Base-by-base conservation (phyloP, 2,329 filamentous ascomycete genomes). In the Arthroderma sp. region DNA sequence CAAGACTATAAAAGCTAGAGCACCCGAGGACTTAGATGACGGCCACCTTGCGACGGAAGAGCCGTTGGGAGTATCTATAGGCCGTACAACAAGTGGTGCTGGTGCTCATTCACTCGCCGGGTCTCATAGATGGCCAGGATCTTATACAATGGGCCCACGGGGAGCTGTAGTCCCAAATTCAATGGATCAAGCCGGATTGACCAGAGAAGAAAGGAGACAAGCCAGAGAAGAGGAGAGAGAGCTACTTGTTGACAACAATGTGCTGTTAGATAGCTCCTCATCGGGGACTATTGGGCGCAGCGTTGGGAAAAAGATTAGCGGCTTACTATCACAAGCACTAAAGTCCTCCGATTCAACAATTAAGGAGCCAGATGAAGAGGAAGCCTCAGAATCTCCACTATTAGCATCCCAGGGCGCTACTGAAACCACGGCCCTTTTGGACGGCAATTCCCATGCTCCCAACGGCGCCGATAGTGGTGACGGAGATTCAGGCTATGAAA, bases 111-210 rank as follows among this genome's bases (percentile, higher is more conserved):
- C 76, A 10, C 71, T 82, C 66, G 69, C 72, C 11, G 73, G 75
- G 32, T 76, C 76, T 30, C 94, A 91, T 65, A 78, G 83, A 45
- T 76, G 86, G 38, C 85, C 86, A 1, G 83, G 79, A 53, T 83
- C 81, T 57, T 80, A 91, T 29, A 84, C 77, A 48, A 83, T 82
- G 8, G 80, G 81, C 27, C 74, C 78, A 1, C 73, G 86, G 44
- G 80, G 82, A 3, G 75, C 82, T 4, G 71, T 93, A 47, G 74
- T 85, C 28, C 77, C 78, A 6, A 57, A 60, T 43, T 52, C 52
- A 4, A 36, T 40, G 4, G 27, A 49, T 52, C 44, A 44, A 37
- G 68, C 69, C 8, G 62, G 68, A 46, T 49, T 76, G 39, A 70
- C 66, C 2, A 70, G 70, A 50, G 66, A 67, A 50, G 77, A 80